Evolutionary conservation across 2,329 filamentous ascomycete species (phyloP).

Genomic region (Coleophoma eucalyptorum): DNA sequence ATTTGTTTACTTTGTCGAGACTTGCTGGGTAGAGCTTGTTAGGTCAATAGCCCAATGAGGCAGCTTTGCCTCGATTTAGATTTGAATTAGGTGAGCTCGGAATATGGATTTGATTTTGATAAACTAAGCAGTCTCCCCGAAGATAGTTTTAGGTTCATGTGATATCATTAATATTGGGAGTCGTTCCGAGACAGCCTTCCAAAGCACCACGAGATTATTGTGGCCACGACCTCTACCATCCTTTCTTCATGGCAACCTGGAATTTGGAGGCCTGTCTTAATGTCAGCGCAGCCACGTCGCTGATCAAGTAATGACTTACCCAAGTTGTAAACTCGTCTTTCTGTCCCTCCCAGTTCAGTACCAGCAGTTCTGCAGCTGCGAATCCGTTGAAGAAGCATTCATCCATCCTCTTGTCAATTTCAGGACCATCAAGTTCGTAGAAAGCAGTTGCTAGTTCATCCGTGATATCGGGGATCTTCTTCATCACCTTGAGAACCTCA

Average conservation of each 20-base stretch:
- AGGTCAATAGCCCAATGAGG: too few species aligned
- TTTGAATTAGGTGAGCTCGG: too few species aligned
- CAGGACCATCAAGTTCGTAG: constrained; percentile 60
- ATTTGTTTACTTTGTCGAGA: too few species aligned
- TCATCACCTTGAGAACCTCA: constrained; percentile 50
- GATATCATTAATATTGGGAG: too few species aligned
- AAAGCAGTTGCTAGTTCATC: constrained; percentile 70
- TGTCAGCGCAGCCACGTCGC: constrained; percentile 1
- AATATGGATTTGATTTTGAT: too few species aligned
- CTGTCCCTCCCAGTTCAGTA: constrained; percentile 56
- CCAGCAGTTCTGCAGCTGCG: constrained; percentile 49
- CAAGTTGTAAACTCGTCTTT: constrained; percentile 77
- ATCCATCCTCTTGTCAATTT: constrained; percentile 56
- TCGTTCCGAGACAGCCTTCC: too few species aligned
- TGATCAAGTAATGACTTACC: constrained; percentile 33
- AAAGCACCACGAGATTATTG: too few species aligned
- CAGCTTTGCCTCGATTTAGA: too few species aligned
- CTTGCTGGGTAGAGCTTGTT: too few species aligned
- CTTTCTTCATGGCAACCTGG: constrained; percentile 22
- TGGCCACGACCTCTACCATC: constrained; percentile 1
- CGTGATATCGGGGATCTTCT: constrained; percentile 60
- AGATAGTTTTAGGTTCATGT: too few species aligned
- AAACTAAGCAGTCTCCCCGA: too few species aligned
- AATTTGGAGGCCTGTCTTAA: constrained; percentile 21
- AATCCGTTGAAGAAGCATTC: constrained; percentile 58